A percentile compares a stretch with the other conserved stretches of the same genome.
These are phyloP conservation scores for Malassezia caprae DNA, from an alignment of 1,284 basidiomycete genomes.

Conservation along the genomic window DNA sequence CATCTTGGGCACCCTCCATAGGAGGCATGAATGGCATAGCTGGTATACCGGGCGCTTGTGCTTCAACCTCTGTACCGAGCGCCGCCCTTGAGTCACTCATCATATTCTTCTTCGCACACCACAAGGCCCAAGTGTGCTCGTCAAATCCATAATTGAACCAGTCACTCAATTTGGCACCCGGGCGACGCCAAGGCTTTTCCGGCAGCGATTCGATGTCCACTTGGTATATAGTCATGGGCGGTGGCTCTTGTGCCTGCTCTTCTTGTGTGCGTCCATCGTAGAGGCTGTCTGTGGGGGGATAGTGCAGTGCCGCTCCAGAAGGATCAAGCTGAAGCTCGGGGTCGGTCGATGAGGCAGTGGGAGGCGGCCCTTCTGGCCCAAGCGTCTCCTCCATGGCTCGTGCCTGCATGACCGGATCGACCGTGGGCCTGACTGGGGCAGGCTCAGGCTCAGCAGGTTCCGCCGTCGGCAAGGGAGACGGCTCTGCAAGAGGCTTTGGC, in stretches of 20 bases:
- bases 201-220: constrained; percentile 68
- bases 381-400: not conserved
- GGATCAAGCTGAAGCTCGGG: constrained; percentile 30
- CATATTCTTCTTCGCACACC: constrained; percentile 72
- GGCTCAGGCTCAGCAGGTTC: not conserved
- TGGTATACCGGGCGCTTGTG: not conserved
- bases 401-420: not conserved
- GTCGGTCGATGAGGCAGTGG: constrained; percentile 28
- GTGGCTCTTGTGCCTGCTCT: constrained; percentile 31
- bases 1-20: constrained; percentile 15
- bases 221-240: constrained; percentile 66
- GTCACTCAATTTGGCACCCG: constrained; percentile 86
- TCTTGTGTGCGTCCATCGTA: constrained; percentile 47
- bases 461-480: not conserved
- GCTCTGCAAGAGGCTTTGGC: not conserved
- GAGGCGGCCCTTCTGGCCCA: constrained; percentile 36
- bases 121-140: constrained; percentile 86
- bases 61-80: constrained; percentile 28
- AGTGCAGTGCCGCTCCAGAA: constrained; percentile 27
- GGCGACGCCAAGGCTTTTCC: constrained; percentile 79
- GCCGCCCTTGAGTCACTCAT: constrained; percentile 65
- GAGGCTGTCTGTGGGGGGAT: constrained; percentile 33
- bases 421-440: not conserved
- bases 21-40: not conserved
- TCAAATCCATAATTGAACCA: constrained; percentile 99